These are phyloP conservation scores for Aspergillus egyptiacus DNA, from an alignment of 495 filamentous ascomycete genomes.

Conservation along the genomic window DNA sequence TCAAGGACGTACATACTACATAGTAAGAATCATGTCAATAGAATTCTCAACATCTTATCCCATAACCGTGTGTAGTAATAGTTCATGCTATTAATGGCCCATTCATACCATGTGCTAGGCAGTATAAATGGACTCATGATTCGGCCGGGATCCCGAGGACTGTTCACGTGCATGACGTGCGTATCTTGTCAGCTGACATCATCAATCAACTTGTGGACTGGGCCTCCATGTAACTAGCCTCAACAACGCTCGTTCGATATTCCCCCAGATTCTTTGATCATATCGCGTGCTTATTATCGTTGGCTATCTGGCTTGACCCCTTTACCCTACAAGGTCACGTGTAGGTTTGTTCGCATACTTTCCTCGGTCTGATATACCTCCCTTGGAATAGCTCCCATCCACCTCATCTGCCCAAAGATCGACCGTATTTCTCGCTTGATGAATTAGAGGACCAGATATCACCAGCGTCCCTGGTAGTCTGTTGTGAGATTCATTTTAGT, in stretches of 20 bases:
- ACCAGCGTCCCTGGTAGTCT: not conserved
- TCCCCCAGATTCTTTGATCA: too few species aligned
- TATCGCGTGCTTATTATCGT: too few species aligned
- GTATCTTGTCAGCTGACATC: not conserved
- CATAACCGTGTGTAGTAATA: not conserved
- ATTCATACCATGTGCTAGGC: too few species aligned
- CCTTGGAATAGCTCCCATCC: not conserved
- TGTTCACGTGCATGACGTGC: not conserved
- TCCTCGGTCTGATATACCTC: not conserved
- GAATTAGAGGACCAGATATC: not conserved
- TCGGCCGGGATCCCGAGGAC: too few species aligned
- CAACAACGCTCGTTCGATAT: too few species aligned
- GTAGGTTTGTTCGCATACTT: not conserved
- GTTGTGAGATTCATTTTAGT: not conserved
- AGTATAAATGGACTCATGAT: too few species aligned
- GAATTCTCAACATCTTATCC: too few species aligned
- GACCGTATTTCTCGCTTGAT: not conserved
- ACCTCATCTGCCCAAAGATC: not conserved
- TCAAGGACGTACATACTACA: conserved; percentile 11
- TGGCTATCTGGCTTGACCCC: too few species aligned
- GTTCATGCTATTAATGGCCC: too few species aligned
- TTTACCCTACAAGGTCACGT: too few species aligned
- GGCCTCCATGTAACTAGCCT: too few species aligned
- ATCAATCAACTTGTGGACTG: too few species aligned
- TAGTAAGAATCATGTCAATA: conserved; percentile 5